Base-by-base conservation (phyloP, 1,284 basidiomycete species). In the Ceratobasidium sp. region DNA sequence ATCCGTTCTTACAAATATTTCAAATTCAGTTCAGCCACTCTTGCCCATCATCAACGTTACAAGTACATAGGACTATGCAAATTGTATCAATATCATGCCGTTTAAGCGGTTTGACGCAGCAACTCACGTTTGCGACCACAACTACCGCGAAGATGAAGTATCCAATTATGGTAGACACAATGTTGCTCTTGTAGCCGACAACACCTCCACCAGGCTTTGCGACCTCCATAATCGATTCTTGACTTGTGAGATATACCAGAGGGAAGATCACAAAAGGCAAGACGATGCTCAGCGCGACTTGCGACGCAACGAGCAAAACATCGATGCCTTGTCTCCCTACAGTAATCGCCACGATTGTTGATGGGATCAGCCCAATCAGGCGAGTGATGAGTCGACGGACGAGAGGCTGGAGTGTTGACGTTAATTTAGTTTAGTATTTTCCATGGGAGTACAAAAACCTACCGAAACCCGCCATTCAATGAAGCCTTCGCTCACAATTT, bases 401-500 rank as follows among this genome's bases (percentile, higher is more conserved):
- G 62, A 95, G 88, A 13, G 96, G 94, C 92, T 95, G 80, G 23
- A 77, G n/a, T n/a, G n/a, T n/a, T n/a, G n/a, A n/a, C n/a, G n/a
- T n/a, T n/a, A n/a, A n/a, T n/a, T n/a, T n/a, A n/a, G n/a, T n/a
- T n/a, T n/a, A n/a, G n/a, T n/a, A n/a, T n/a, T n/a, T n/a, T n/a
- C n/a, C n/a, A n/a, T n/a, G n/a, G n/a, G n/a, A n/a, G n/a, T n/a
- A n/a, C n/a, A n/a, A n/a, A n/a, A n/a, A 84, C 90, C 84, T 82
- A 95, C 94, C 77, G 94, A 93, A 66, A 96, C 89, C 71, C 90
- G 90, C 97, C 97, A 99, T 77, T 91, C 90, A 79, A 99, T 89
- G 85, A 98, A 98, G 0, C 97, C 97, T 85, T 99, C 97, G 0
- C 93, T 93, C 46, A 99, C 94, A 61, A 96, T 92, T 85, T 99